A percentile compares a stretch with the other conserved stretches of the same genome.
Conservation (phyloP, 345 rosid species). For the Cardamine occulta region DNA sequence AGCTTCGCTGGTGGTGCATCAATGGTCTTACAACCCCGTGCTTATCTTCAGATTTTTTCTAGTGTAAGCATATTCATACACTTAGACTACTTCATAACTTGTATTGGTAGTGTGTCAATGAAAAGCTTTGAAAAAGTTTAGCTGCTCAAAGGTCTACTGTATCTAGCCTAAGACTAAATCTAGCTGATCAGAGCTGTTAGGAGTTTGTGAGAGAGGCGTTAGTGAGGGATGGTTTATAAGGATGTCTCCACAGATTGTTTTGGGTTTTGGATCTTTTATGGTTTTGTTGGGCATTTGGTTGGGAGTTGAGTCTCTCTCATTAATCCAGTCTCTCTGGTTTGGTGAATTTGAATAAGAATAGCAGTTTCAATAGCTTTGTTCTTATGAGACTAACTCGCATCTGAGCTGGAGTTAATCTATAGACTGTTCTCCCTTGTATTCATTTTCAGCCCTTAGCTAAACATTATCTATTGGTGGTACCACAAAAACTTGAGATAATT, state of each 20-base stretch:
- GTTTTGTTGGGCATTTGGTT: neutral
- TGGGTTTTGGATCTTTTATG: neutral
- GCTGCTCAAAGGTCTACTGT: neutral
- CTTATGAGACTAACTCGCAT: neutral
- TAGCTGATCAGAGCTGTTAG: neutral
- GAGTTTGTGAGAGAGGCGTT: neutral
- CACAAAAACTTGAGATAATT: neutral
- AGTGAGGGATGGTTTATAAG: constrained; percentile 1
- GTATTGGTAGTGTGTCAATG: constrained; percentile 4
- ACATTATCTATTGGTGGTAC: constrained; percentile 4
- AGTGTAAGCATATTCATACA: constrained; percentile 59
- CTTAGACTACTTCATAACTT: constrained; percentile 15
- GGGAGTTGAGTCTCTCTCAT: neutral
- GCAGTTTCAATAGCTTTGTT: neutral
- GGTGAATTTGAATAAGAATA: neutral
- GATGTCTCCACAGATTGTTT: neutral
- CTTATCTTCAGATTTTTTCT: constrained; percentile 76
- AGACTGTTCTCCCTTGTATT: constrained; percentile 10
- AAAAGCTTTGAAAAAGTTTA: neutral
- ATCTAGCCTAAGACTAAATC: constrained; percentile 1
- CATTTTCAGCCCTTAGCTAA: neutral
- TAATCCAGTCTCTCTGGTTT: neutral
- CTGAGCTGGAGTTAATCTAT: neutral
- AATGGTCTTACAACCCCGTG: constrained; percentile 66
- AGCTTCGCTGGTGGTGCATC: constrained; percentile 88